A percentile compares a stretch with the other conserved stretches of the same genome.
Evolutionary conservation across 2,329 filamentous ascomycete species (phyloP).

Genomic region (Pseudocercospora crystallina): DNA sequence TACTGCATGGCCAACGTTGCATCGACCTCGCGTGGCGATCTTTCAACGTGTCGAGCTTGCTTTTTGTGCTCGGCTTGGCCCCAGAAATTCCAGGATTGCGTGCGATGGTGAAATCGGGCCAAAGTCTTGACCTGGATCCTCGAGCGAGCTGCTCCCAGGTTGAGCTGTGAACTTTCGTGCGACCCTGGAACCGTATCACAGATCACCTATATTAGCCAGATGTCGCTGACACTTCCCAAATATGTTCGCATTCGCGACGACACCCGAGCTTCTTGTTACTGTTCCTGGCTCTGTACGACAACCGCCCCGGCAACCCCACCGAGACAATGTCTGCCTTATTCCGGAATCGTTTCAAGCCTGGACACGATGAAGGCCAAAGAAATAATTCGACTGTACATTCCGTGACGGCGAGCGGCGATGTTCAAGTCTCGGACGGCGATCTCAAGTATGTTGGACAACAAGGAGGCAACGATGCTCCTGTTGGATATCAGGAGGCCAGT

Average conservation of each 20-base stretch:
- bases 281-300: not conserved
- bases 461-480: conserved; percentile 52
- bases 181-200: too few species aligned
- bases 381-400: conserved; percentile 11
- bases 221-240: too few species aligned
- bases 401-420: conserved; percentile 13
- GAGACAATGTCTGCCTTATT: conserved; percentile 14
- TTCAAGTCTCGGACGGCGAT: conserved; percentile 37
- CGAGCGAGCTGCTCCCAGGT: too few species aligned
- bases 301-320: not conserved
- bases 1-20: too few species aligned
- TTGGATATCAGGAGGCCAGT: conserved; percentile 60
- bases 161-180: too few species aligned
- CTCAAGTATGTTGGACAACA: conserved; percentile 45
- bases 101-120: conserved; percentile 20
- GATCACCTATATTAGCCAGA: too few species aligned
- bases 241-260: not conserved
- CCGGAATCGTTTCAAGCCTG: conserved; percentile 14
- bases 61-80: too few species aligned
- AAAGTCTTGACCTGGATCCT: too few species aligned
- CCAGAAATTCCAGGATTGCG: conserved; percentile 10
- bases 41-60: too few species aligned
- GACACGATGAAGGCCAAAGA: conserved; percentile 4
- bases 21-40: too few species aligned
- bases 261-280: too few species aligned